A percentile compares a stretch with the other conserved stretches of the same genome.
Conservation (phyloP, 305 asterid species). For the Solanum aculeatissimum region DNA sequence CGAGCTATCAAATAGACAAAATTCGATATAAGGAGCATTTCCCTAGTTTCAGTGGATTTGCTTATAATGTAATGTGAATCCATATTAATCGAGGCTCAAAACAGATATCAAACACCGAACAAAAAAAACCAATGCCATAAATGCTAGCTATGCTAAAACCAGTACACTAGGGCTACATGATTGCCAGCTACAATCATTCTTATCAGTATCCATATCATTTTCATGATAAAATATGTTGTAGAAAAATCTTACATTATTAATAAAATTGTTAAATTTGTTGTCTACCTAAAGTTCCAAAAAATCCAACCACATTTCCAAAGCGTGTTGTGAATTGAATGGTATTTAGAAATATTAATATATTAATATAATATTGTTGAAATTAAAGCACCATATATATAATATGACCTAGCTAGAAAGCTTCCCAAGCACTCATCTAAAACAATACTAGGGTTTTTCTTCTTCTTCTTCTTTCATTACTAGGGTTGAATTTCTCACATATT, state of each 20-base stretch:
- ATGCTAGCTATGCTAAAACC: neutral
- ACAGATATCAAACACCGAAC: neutral
- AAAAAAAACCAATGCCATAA: neutral
- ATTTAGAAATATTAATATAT: neutral
- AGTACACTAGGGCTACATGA: neutral
- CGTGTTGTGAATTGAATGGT: neutral
- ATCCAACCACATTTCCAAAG: neutral
- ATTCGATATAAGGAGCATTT: neutral
- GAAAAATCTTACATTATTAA: neutral
- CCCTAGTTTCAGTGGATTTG: rapidly evolving
- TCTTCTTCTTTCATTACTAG: neutral
- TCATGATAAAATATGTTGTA: neutral
- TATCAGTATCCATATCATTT: neutral
- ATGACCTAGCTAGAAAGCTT: neutral
- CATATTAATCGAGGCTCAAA: neutral
- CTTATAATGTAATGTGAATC: neutral
- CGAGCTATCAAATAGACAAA: neutral
- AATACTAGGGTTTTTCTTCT: neutral
- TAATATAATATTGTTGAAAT: neutral
- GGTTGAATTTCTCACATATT: neutral
- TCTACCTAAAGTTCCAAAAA: neutral
- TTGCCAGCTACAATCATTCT: neutral
- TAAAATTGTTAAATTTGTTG: neutral
- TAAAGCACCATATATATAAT: neutral
- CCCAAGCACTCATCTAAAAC: neutral